A percentile compares a stretch with the other conserved stretches of the same genome.
phyloP scores from a whole-genome alignment of 768 basidiomycete species.

The Boletus pseudo-olivaceus region DNA sequence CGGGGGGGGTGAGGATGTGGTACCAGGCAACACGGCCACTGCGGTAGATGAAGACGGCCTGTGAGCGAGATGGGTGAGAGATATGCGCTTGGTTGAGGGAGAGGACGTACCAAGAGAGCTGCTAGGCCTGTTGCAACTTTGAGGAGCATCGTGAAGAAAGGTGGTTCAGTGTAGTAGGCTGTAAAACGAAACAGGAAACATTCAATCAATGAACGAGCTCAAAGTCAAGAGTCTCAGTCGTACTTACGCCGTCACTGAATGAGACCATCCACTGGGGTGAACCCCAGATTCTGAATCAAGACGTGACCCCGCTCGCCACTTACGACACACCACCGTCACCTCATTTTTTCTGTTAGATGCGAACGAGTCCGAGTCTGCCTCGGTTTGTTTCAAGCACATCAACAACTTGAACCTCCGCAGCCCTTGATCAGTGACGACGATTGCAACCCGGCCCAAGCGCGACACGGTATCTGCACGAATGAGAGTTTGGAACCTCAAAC shows the following conservation, averaged over 20 bases:
- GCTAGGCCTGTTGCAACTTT: constrained; percentile 4
- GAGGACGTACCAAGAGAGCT: constrained; percentile 10
- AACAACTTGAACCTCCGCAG: no score
- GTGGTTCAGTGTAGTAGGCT: neutral
- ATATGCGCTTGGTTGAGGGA: neutral
- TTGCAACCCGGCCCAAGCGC: no score
- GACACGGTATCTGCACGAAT: neutral
- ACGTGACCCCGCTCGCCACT: no score
- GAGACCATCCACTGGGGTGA: no score
- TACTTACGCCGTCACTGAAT: no score
- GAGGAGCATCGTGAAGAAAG: constrained; percentile 9
- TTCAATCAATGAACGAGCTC: no score
- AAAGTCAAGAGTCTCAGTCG: neutral
- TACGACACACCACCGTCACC: no score
- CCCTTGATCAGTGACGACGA: no score
- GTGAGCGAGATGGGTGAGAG: neutral
- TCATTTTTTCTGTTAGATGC: no score
- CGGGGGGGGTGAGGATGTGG: constrained; percentile 39
- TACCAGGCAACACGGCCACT: constrained; percentile 41
- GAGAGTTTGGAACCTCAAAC: neutral
- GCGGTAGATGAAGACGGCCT: constrained; percentile 47
- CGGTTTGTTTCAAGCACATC: no score
- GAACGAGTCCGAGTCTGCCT: no score
- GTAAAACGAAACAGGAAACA: neutral
- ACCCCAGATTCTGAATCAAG: no score